These are phyloP conservation scores for Apiospora koreana DNA, from an alignment of 2,329 filamentous ascomycete species.

Conservation along the genomic window DNA sequence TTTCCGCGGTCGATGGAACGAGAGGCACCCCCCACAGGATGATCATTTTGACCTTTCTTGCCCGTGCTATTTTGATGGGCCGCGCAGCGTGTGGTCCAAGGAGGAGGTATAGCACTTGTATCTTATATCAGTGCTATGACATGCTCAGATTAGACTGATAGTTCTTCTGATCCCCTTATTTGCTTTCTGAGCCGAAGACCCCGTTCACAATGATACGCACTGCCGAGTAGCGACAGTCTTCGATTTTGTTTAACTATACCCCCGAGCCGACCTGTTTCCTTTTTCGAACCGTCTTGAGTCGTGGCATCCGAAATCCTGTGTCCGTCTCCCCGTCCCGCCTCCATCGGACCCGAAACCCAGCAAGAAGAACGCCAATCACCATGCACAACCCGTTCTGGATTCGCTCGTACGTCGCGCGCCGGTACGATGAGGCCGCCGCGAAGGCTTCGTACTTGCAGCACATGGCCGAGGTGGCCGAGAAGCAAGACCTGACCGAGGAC, in stretches of 20 bases:
- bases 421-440: constrained; percentile 11
- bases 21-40: neutral
- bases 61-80: neutral
- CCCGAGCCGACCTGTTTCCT: neutral
- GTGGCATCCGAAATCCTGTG: neutral
- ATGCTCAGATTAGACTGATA: neutral
- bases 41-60: neutral
- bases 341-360: neutral
- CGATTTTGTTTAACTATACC: neutral
- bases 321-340: neutral
- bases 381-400: constrained; percentile 8
- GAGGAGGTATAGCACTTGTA: neutral
- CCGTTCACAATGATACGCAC: neutral
- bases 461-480: constrained; percentile 9
- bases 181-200: neutral
- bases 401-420: neutral
- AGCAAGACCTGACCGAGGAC: constrained; percentile 11
- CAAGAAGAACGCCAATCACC: neutral
- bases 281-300: neutral
- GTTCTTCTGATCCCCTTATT: neutral
- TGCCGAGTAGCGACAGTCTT: neutral
- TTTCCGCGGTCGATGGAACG: neutral
- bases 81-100: neutral
- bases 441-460: neutral
- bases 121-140: neutral